phyloP scores from a whole-genome alignment of 129 eudicot species.

The Solidago caesia region DNA sequence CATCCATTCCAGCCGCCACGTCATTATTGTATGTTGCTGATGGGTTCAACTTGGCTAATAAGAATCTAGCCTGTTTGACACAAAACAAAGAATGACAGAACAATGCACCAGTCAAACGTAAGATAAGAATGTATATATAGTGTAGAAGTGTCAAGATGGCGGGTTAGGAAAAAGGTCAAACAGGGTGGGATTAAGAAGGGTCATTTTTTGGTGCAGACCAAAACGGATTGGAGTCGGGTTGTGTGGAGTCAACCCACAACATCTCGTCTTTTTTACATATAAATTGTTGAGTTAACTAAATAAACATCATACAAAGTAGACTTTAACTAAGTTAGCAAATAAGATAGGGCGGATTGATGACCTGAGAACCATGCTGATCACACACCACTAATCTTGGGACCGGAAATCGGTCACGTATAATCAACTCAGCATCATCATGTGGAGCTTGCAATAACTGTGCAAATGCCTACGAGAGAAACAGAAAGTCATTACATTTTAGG shows the following conservation, averaged over 20 bases:
- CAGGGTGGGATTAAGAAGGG: background rate
- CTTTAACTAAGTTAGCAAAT: background rate
- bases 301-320: background rate
- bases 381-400: conserved; percentile 95
- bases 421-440: conserved; percentile 70
- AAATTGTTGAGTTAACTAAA: background rate
- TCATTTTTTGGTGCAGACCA: background rate
- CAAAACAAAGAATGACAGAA: background rate
- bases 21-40: conserved; percentile 34
- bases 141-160: background rate
- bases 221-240: background rate
- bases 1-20: conserved; percentile 33
- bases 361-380: conserved; percentile 99
- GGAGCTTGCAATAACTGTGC: conserved; percentile 85
- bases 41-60: conserved; percentile 28
- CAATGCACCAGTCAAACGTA: conserved; percentile 14
- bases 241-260: background rate
- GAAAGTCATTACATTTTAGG: background rate
- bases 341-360: conserved; percentile 5
- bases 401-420: conserved; percentile 82
- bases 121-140: background rate
- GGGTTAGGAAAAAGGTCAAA: background rate
- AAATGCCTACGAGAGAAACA: conserved; percentile 54
- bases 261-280: background rate
- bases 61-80: conserved; percentile 51